Base-by-base conservation (phyloP, 345 rosid genomes). In the Pugionium dolabratum region DNA sequence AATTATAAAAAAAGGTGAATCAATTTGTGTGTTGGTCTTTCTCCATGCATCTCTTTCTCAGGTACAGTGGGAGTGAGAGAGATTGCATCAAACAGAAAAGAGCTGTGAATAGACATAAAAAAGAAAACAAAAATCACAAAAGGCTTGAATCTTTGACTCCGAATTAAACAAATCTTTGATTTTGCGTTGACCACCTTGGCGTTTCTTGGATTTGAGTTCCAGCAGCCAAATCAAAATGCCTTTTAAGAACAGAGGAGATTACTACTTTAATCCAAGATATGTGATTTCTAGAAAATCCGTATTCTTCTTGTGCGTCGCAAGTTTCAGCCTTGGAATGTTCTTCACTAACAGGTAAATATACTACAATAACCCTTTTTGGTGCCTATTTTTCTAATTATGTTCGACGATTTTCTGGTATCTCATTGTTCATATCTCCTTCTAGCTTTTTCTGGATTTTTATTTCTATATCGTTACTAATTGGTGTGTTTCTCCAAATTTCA, bases 271-370 rank as follows among this genome's bases (percentile, higher is more conserved):
- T 66, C 40, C 82, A 29, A 84, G 74, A 67, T 74, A 63, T 62
- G 77, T 63, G 42, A 26, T 79, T 11, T 48, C 83, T 2, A 81
- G 83, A 67, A 83, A 81, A 2, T 74, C 57, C 83, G 66, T 80
- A 29, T 11, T 83, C 66, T 67, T 84, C 26, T 84, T 89, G 66
- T 89, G 87, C 54, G 44, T 83, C 53, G 52, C 74, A n/a, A 76
- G 90, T 77, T 89, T 89, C 76, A 78, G 75, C 30, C 76, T 82
- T 4, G 96, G 90, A 64, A 76, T 81, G 84, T 77, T 85, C 79
- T 84, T 89, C 90, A 81, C 86, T 28, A 86, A 85, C 73, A 79
- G 93, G 96, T 83, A 5, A 47, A 47, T 2, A 11, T 11, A 2
- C 7, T 2, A 18, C 18, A 18, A 9, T 2, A 47, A 6, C 51